Base-by-base conservation (phyloP, 805 yeast genomes). In the Candida orba region DNA sequence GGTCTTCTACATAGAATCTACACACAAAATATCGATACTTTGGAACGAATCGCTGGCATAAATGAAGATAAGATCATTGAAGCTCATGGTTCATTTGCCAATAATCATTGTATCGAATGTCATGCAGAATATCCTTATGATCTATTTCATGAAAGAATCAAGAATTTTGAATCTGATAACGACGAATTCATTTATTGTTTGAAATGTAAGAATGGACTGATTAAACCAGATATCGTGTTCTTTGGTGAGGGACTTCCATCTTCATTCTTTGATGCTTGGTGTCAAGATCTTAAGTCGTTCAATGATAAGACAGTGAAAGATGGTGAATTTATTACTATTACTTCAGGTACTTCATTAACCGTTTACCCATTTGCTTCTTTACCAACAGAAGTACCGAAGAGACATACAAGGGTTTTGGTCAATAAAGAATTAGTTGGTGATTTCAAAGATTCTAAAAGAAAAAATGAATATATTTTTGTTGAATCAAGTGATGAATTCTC, bases 31-130 rank as follows among this genome's bases (percentile, higher is more conserved):
- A 90, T 91, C 39, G 98, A 91, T 59, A 89, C 96, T 1, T 67
- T 91, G 49, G 99, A 91, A 59, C 71, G 95, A 51, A 67, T 83
- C 17, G 93, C 96, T 0, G 96, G 96, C 0, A 75, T 91, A 3
- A 57, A 67, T 1, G 78, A 68, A 17, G 78, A 79, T 13, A 70
- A 64, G 46, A 69, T 91, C 2, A 81, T 91, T 0, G 96, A 89
- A 57, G 98, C 98, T 0, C 98, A 91, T 63, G 99, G 99, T 0
- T 86, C 95, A 2, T 91, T 91, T 72, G 95, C 93, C 1, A 62
- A 59, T 2, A 84, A 83, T 53, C 93, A 84, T 52, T 91, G 99
- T 58, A 82, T 89, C 37, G 78, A 83, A 18, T 91, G 99, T 64
- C 47, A 63, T 2, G 59, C 62, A 25, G 79, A 66, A 42, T 81